Evolutionary conservation across 2,329 filamentous ascomycete genomes (phyloP).

Genomic region (Sporothrix sp.): DNA sequence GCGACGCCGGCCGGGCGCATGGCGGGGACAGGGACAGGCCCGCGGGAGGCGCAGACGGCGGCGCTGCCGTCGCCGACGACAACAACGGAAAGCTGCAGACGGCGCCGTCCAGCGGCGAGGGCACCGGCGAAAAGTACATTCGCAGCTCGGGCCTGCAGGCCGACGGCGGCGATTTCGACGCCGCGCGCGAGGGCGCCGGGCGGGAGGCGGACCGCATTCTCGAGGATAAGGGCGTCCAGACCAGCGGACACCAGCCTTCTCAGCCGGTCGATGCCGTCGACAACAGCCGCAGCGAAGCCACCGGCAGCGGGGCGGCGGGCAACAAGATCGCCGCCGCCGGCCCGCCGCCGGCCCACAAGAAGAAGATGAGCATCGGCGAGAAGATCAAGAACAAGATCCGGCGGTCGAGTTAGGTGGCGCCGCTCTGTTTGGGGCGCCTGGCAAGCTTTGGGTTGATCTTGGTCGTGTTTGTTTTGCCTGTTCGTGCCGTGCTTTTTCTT

Average conservation of each 20-base stretch:
- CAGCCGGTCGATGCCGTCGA: background rate
- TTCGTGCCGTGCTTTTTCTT: background rate
- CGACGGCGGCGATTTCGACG: conserved; percentile 61
- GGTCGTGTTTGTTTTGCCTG: no score
- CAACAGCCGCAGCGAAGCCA: conserved; percentile 32
- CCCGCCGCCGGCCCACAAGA: conserved; percentile 11
- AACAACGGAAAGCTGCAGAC: conserved; percentile 20
- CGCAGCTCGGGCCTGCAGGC: conserved; percentile 49
- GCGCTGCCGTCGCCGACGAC: background rate
- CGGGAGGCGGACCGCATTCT: conserved; percentile 55
- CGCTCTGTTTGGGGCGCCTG: no score
- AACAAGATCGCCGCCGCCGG: background rate
- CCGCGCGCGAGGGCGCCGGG: conserved; percentile 52
- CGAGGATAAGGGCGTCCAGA: conserved; percentile 18
- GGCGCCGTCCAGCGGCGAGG: conserved; percentile 31
- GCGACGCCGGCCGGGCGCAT: conserved; percentile 22
- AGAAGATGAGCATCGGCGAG: conserved; percentile 41
- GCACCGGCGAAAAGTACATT: conserved; percentile 48
- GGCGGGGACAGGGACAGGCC: background rate
- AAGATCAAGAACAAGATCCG: conserved; percentile 65
- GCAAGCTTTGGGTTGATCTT: no score
- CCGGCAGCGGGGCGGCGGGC: conserved; percentile 33
- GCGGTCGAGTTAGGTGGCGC: background rate
- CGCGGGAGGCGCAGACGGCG: background rate
- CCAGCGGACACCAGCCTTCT: conserved; percentile 16